Evolutionary conservation across 495 filamentous ascomycete genomes (phyloP).

Genomic region (Penicillium egyptiacum): DNA sequence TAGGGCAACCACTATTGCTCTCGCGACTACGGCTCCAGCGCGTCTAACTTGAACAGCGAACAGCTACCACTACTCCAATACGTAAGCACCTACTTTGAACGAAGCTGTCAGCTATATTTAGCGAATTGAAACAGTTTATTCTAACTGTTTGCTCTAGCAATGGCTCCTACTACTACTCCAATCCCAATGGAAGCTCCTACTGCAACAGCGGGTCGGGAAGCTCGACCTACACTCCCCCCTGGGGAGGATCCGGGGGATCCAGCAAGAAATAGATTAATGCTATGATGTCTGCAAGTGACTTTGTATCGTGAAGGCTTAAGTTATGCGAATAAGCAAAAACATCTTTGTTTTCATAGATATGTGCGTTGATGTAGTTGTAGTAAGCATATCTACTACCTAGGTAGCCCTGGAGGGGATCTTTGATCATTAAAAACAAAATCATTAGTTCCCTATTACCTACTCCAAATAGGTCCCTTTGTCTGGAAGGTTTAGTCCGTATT

Average conservation of each 20-base stretch:
- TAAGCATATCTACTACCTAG: neutral
- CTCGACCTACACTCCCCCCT: constrained; percentile 38
- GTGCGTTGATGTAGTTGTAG: neutral
- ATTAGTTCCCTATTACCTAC: too few relatives aligned
- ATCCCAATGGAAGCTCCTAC: constrained; percentile 52
- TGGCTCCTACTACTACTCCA: constrained; percentile 56
- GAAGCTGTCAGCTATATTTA: neutral
- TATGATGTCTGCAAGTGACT: neutral
- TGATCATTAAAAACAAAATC: neutral
- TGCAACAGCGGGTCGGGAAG: constrained; percentile 46
- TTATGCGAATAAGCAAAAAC: neutral
- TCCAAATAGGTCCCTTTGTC: neutral
- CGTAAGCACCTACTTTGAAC: constrained; percentile 20
- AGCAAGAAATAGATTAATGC: constrained; percentile 19
- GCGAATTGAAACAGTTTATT: neutral
- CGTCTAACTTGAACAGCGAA: constrained; percentile 45
- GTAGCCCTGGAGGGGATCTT: neutral
- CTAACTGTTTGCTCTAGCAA: constrained; percentile 25
- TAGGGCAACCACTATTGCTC: constrained; percentile 54
- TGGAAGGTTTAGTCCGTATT: neutral
- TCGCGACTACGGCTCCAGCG: constrained; percentile 47
- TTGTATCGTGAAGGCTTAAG: neutral
- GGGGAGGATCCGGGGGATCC: constrained; percentile 11
- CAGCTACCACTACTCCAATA: constrained; percentile 54
- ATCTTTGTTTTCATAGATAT: neutral